Evolutionary conservation across 2,329 filamentous ascomycete species (phyloP), one percentile per base, ranked within the genome.

Genomic region (Fusarium sp.): DNA sequence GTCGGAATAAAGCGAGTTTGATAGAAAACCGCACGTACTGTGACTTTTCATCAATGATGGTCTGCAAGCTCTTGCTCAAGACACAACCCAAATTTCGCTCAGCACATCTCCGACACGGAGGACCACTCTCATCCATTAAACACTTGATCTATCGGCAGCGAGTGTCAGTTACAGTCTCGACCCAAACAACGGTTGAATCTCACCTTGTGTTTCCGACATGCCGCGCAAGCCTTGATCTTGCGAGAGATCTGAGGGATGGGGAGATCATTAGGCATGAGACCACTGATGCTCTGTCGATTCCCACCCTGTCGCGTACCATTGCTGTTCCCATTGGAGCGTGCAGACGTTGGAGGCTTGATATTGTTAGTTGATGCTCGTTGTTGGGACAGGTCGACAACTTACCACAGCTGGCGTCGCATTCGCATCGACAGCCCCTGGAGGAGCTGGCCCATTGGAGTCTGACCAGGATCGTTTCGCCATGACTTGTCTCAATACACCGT

Each of bases 161-260:
- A 18, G 18, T 20, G 42, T 58, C 24, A 64, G 34, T n/a, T 64
- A 42, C 69, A 14, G 6, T 2, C 18, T 11, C 20, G 9, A n/a
- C 10, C 2, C 10, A 14, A 22, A 6, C 0, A 3, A 1, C 3
- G 9, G 10, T 2, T 29, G 18, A 13, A 7, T 58, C 69, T 66
- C 40, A 83, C 83, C 78, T 85, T 85, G 66, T 84, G 83, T 64
- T 83, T 84, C 5, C 83, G 76, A 70, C 83, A 85, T 22, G 83
- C 81, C 20, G 83, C 81, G 22, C 83, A 85, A 0, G 83, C 83
- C 72, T 84, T 84, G 42, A 84, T 82, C 66, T 83, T 83, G 35
- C 82, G 76, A 7, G 82, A 84, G 64, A 84, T 84, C 56, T 81
- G 80, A 45, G 80, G 79, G 8, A 81, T 34, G 2, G 71, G 73